phyloP scores from a whole-genome alignment of 2,329 filamentous ascomycete genomes.

The Microsporum ferrugineum region DNA sequence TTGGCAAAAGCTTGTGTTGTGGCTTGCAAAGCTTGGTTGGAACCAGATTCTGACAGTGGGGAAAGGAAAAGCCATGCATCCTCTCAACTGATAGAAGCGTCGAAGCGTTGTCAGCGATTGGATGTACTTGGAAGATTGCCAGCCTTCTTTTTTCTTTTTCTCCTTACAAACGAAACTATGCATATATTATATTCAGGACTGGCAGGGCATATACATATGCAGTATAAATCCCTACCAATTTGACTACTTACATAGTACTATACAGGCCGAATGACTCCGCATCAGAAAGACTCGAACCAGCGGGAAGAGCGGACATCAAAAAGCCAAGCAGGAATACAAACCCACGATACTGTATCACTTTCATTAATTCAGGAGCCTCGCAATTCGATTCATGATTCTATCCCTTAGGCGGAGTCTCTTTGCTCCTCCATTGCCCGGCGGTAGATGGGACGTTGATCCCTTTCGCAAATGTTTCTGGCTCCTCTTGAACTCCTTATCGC shows the following conservation, averaged over 20 bases:
- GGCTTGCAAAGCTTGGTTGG: not conserved
- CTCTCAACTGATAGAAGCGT: not conserved
- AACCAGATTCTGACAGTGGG: too few relatives aligned
- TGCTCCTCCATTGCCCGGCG: not conserved
- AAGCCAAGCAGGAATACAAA: not conserved
- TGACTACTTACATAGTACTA: not conserved
- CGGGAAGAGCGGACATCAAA: not conserved
- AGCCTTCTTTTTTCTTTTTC: too few relatives aligned
- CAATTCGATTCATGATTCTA: not conserved
- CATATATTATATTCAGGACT: not conserved
- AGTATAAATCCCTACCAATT: not conserved
- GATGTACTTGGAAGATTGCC: too few relatives aligned
- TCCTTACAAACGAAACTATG: not conserved
- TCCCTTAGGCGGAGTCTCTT: not conserved
- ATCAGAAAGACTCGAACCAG: not conserved
- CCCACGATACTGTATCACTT: not conserved
- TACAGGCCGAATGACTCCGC: not conserved
- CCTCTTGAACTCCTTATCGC: not conserved
- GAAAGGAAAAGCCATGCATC: not conserved
- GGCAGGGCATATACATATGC: not conserved
- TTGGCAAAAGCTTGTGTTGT: constrained; percentile 3
- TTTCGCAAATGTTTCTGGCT: not conserved
- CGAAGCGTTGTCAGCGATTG: too few relatives aligned
- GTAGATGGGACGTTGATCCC: not conserved
- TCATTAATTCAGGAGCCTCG: not conserved